A percentile compares a stretch with the other conserved stretches of the same genome.
Evolutionary conservation across 2,329 filamentous ascomycete genomes (phyloP).

Genomic region (Stemphylium beticola): DNA sequence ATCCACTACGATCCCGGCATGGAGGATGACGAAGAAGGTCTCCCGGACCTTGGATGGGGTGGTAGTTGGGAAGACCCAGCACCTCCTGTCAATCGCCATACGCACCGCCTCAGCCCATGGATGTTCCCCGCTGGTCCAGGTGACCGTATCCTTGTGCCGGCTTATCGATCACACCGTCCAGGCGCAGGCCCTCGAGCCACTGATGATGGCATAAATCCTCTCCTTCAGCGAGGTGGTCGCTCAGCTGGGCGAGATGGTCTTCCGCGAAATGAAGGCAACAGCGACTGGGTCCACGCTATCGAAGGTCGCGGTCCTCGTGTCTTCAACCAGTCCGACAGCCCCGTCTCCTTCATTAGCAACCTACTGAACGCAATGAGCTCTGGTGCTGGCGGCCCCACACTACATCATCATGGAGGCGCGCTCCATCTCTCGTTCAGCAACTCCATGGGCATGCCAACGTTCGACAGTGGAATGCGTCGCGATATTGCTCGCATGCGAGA

Average conservation of each 20-base stretch:
- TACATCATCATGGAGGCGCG: conserved; percentile 52
- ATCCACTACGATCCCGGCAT: conserved; percentile 63
- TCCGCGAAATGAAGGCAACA: conserved; percentile 50
- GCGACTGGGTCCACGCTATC: conserved; percentile 61
- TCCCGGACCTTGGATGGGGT: conserved; percentile 54
- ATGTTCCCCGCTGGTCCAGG: conserved; percentile 65
- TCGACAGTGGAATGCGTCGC: conserved; percentile 41
- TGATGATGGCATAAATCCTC: conserved; percentile 86
- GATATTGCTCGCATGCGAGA: conserved; percentile 43
- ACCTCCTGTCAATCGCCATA: conserved; percentile 56
- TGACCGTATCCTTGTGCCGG: conserved; percentile 46
- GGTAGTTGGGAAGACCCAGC: conserved; percentile 60
- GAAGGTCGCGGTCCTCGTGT: conserved; percentile 55
- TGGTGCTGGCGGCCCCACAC: conserved; percentile 34
- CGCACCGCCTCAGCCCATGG: conserved; percentile 62
- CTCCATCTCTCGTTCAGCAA: conserved; percentile 61
- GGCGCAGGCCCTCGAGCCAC: conserved; percentile 62
- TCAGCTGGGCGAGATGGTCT: conserved; percentile 33
- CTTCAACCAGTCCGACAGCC: conserved; percentile 53
- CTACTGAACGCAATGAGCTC: conserved; percentile 62
- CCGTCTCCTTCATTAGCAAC: conserved; percentile 64
- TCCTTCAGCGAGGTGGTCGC: conserved; percentile 70
- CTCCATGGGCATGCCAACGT: conserved; percentile 39
- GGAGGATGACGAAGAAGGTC: conserved; percentile 55
- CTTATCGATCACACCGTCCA: conserved; percentile 61